Conservation (phyloP, 148 eudicot genomes). For the Nepenthes gracilis region DNA sequence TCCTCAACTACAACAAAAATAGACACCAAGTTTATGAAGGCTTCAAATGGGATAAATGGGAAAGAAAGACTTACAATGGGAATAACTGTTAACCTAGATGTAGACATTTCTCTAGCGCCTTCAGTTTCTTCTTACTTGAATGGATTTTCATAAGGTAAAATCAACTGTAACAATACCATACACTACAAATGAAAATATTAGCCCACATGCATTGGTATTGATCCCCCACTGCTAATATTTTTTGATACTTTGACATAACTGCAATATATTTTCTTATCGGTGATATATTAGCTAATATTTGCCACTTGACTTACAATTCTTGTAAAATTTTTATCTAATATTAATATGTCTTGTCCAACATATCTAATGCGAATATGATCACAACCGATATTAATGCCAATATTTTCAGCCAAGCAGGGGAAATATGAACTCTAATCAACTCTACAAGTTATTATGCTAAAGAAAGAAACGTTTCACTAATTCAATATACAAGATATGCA, state of each 20-base stretch:
- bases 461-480: neutral
- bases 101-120: neutral
- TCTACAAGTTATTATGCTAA: neutral
- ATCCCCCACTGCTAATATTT: too few relatives aligned
- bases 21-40: neutral
- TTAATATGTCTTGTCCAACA: too few relatives aligned
- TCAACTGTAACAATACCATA: neutral
- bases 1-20: too few relatives aligned
- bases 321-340: too few relatives aligned
- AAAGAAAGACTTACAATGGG: neutral
- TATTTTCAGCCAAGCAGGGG: too few relatives aligned
- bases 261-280: too few relatives aligned
- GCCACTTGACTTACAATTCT: too few relatives aligned
- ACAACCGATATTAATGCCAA: too few relatives aligned
- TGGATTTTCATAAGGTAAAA: neutral
- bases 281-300: too few relatives aligned
- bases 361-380: too few relatives aligned
- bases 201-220: too few relatives aligned
- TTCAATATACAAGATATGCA: neutral
- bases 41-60: neutral
- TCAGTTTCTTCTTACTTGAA: neutral
- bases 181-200: neutral
- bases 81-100: neutral
- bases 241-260: too few relatives aligned
- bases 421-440: constrained; percentile 1